phyloP scores from a whole-genome alignment of 2,329 filamentous ascomycete genomes.

The Verticillium longisporum region DNA sequence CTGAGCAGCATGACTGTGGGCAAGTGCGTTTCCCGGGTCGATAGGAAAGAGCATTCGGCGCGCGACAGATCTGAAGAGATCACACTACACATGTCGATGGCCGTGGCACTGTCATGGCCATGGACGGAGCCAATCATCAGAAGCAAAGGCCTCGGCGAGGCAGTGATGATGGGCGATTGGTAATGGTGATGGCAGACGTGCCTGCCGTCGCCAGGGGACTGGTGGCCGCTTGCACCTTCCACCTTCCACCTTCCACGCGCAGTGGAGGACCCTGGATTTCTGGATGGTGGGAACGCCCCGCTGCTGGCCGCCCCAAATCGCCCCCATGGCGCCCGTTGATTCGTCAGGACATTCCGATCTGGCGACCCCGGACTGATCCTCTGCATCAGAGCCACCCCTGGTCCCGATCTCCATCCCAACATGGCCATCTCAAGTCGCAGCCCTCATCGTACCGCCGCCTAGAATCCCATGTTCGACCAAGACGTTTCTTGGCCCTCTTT shows the following conservation, averaged over 20 bases:
- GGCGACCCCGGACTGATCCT: slow-evolving; percentile 1
- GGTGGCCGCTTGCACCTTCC: neutral
- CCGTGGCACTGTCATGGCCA: neutral
- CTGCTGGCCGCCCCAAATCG: neutral
- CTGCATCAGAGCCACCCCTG: slow-evolving; percentile 1
- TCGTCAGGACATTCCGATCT: neutral
- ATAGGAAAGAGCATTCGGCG: neutral
- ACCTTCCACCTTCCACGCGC: neutral
- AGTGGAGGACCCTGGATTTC: neutral
- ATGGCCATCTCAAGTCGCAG: slow-evolving; percentile 1
- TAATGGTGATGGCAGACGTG: neutral
- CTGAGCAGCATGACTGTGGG: neutral
- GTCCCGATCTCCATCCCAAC: slow-evolving; percentile 1
- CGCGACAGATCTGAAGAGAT: too few relatives aligned
- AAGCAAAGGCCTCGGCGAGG: neutral
- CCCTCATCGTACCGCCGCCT: neutral
- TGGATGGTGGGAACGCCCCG: neutral
- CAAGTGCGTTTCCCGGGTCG: neutral
- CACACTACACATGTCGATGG: too few relatives aligned
- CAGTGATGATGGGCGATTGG: neutral
- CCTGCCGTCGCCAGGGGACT: neutral
- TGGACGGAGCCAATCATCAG: neutral
- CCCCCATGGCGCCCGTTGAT: too few relatives aligned
- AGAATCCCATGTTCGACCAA: slow-evolving; percentile 1
- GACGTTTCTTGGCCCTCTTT: neutral